Percentiles rank a stretch among this genome's conserved stretches.
These are phyloP conservation scores for Leucosporidium creatinivorum DNA, from an alignment of 768 basidiomycete species.

Conservation along the genomic window DNA sequence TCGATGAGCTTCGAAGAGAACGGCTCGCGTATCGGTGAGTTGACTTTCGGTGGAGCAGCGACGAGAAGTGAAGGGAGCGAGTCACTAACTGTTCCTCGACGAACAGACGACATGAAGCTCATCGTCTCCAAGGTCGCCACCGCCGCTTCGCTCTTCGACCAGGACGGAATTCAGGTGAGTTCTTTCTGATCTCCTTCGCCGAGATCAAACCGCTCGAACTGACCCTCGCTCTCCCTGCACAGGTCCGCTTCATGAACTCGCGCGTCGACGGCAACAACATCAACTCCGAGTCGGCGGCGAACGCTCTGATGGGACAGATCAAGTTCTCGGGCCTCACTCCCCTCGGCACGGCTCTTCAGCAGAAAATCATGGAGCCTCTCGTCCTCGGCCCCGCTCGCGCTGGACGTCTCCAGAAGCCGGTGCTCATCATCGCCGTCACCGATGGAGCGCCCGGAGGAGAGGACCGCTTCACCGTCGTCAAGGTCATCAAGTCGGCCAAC, in stretches of 20 bases:
- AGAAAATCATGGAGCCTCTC: constrained; percentile 45
- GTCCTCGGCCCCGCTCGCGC: constrained; percentile 42
- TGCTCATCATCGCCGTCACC: constrained; percentile 42
- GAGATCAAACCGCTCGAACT: no score
- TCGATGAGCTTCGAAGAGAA: constrained; percentile 44
- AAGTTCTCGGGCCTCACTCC: constrained; percentile 39
- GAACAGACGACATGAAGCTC: constrained; percentile 43
- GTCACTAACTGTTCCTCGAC: no score
- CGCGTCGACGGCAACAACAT: constrained; percentile 44
- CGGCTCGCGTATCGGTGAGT: constrained; percentile 42
- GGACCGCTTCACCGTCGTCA: constrained; percentile 9
- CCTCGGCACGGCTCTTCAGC: constrained; percentile 35
- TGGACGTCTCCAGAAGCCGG: constrained; percentile 43
- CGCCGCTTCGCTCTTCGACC: constrained; percentile 28
- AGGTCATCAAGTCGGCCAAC: constrained; percentile 21
- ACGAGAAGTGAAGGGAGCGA: no score
- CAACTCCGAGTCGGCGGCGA: constrained; percentile 39
- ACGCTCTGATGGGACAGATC: constrained; percentile 41
- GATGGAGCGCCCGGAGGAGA: constrained; percentile 28
- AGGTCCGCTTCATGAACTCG: constrained; percentile 45
- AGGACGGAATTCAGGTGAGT: constrained; percentile 43
- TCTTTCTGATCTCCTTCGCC: constrained; percentile 12
- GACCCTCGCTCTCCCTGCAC: no score
- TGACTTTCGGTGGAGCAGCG: no score
- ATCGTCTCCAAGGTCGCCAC: constrained; percentile 18